A percentile compares a stretch with the other conserved stretches of the same genome.
Conservation (phyloP, 768 basidiomycete genomes). For the Panellus pusillus region DNA sequence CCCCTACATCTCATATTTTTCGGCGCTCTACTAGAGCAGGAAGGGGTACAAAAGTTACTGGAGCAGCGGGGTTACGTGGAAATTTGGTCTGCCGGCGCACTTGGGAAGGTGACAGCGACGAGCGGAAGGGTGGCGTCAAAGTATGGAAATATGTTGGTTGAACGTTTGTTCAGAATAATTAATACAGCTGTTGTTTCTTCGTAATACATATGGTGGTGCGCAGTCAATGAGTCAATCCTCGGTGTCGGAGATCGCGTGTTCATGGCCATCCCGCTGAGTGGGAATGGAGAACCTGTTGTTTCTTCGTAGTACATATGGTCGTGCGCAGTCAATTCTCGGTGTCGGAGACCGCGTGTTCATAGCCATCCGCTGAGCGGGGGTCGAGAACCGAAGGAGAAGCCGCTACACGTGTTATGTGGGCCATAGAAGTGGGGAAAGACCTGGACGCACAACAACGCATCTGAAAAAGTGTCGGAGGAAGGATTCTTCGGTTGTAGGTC, state of each 20-base stretch:
- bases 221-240: no score
- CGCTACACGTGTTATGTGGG: constrained; percentile 1
- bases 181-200: background rate
- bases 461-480: constrained; percentile 1
- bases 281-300: no score
- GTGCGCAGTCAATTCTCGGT: constrained; percentile 4
- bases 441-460: constrained; percentile 6
- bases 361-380: constrained; percentile 2
- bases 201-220: background rate
- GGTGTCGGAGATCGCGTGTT: no score
- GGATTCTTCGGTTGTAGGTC: background rate
- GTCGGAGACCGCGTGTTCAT: constrained; percentile 13
- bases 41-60: constrained; percentile 49
- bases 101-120: constrained; percentile 73
- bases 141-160: constrained; percentile 57
- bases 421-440: background rate
- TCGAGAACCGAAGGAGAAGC: background rate
- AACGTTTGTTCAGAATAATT: background rate
- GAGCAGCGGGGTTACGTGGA: constrained; percentile 59
- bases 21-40: constrained; percentile 64
- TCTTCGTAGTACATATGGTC: background rate
- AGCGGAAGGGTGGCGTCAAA: constrained; percentile 65
- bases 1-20: constrained; percentile 84
- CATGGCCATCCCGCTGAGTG: no score
- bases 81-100: constrained; percentile 60